A percentile compares a stretch with the other conserved stretches of the same genome.
Conservation (phyloP, 441 rosid species). For the Populus hybrid region DNA sequence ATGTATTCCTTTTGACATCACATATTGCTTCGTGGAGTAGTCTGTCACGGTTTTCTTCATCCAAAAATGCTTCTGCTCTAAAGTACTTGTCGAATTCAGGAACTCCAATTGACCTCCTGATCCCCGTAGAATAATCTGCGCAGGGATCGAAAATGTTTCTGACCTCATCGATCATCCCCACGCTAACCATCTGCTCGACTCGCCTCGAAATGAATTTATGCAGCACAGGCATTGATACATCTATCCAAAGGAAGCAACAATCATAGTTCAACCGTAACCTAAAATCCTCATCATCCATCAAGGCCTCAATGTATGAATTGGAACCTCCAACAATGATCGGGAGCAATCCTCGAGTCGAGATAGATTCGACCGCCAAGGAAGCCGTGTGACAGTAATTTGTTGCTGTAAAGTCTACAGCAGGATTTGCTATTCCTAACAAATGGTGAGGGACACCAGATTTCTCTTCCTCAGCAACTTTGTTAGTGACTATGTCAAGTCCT, state of each 20-base stretch:
- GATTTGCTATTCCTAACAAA: slow-evolving; percentile 50
- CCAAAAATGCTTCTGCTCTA: slow-evolving; percentile 36
- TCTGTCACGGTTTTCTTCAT: slow-evolving; percentile 21
- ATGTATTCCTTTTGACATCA: slow-evolving; percentile 53
- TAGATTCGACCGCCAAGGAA: slow-evolving; percentile 34
- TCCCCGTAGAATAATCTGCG: slow-evolving; percentile 48
- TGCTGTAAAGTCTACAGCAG: slow-evolving; percentile 48
- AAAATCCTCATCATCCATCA: slow-evolving; percentile 34
- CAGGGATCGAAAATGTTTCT: slow-evolving; percentile 35
- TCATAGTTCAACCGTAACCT: slow-evolving; percentile 37
- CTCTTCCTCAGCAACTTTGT: slow-evolving; percentile 61
- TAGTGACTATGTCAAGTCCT: slow-evolving; percentile 66
- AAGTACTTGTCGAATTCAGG: slow-evolving; percentile 62
- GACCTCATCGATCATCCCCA: slow-evolving; percentile 54
- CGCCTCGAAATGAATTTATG: slow-evolving; percentile 36
- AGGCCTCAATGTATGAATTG: slow-evolving; percentile 54
- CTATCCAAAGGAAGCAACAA: slow-evolving; percentile 58
- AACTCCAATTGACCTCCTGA: slow-evolving; percentile 64
- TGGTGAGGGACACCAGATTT: slow-evolving; percentile 62
- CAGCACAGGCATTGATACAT: slow-evolving; percentile 41
- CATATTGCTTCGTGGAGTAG: slow-evolving; percentile 42
- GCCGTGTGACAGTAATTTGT: slow-evolving; percentile 48
- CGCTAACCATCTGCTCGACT: slow-evolving; percentile 38
- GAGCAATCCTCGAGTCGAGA: slow-evolving; percentile 33
- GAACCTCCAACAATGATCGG: slow-evolving; percentile 68